Percentiles rank a stretch among this genome's conserved stretches.
Conservation (phyloP, 2,329 filamentous ascomycete species). For the Alternaria triticina region DNA sequence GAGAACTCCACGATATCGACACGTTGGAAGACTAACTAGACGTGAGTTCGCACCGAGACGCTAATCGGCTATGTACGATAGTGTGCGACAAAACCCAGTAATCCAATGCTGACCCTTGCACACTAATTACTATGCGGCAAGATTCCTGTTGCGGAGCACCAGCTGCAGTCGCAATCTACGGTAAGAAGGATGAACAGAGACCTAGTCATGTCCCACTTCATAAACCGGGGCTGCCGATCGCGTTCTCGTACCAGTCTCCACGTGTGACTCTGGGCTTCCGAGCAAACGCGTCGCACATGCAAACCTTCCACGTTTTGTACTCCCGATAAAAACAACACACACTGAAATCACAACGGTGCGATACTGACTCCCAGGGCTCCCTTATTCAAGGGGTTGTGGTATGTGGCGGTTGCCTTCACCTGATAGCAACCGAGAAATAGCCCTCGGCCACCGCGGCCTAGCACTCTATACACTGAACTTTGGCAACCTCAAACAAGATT, state of each 20-base stretch:
- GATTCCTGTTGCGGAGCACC: constrained; percentile 4
- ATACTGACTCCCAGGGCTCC: background rate
- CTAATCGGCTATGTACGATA: constrained; percentile 2
- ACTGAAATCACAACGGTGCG: background rate
- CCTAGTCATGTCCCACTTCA: background rate
- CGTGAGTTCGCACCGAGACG: background rate
- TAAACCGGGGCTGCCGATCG: background rate
- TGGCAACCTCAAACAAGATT: background rate
- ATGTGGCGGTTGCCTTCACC: background rate
- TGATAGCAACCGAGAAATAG: background rate
- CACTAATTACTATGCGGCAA: constrained; percentile 3
- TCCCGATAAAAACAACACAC: background rate
- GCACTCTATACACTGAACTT: background rate
- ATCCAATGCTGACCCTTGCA: background rate
- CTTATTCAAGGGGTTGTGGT: background rate
- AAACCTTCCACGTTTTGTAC: constrained; percentile 13
- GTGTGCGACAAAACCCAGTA: constrained; percentile 2
- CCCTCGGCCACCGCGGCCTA: background rate
- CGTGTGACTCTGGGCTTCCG: constrained; percentile 5
- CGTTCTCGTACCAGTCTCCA: background rate
- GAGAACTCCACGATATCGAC: constrained; percentile 9
- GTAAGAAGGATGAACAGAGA: background rate
- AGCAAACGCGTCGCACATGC: background rate
- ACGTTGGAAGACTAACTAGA: background rate
- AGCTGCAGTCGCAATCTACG: background rate